Evolutionary conservation across 2,329 filamentous ascomycete species (phyloP), one percentile per base, ranked within the genome.

Genomic region (Aspergillus terreus): DNA sequence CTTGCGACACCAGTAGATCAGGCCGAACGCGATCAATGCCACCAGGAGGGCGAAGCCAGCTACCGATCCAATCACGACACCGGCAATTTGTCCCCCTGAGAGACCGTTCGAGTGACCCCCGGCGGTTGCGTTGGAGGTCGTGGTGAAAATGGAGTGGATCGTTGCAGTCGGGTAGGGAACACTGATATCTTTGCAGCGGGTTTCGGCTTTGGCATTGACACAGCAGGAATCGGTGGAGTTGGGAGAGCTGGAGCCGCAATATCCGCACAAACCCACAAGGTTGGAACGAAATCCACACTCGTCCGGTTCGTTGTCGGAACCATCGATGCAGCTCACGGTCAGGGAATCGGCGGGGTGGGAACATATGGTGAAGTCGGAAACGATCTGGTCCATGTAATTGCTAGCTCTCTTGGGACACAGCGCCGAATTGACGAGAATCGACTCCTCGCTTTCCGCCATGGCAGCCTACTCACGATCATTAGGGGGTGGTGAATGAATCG

Each of bases 211-310:
- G 4, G 92, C 85, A 62, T 84, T 90, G 64, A 91, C 86, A 71
- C 94, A 99, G 76, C 94, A 99, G 3, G 92, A 95, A 69, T 97
- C 92, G 46, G 92, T 97, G 9, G 90, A 87, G 71, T 97, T 97
- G 56, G 86, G 83, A 25, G 92, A 91, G 62, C 88, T 92, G 6
- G 84, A 79, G 40, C 82, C 81, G 71, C 94, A 99, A 71, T 94
- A 96, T 4, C 86, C 84, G 75, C 94, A 99, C 33, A 99, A 78
- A 2, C 92, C 91, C 49, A 79, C 73, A 6, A 85, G 69, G 62
- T 87, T 87, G 57, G 83, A 81, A 38, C 80, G 82, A 68, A 87
- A 99, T 44, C 94, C 94, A 71, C 94, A 99, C 67, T 97, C 90
- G 6, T 85, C 72, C 1, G 86, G 84, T 74, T 99, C 91, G 64